phyloP scores from a whole-genome alignment of 2,329 filamentous ascomycete genomes.

The Aureobasidium musti region DNA sequence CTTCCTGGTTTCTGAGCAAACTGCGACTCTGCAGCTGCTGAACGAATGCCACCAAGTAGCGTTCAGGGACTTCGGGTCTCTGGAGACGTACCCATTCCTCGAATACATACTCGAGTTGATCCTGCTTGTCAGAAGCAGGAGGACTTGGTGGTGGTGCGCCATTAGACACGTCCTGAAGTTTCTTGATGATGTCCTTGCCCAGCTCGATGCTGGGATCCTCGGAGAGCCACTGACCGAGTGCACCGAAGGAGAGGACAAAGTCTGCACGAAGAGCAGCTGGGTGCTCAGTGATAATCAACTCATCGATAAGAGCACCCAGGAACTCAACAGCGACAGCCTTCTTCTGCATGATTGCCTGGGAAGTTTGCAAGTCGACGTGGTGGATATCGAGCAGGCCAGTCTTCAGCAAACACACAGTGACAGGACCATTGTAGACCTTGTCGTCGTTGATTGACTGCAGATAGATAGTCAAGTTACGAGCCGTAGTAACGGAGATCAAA shows the following conservation, averaged over 20 bases:
- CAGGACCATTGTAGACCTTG: conserved; percentile 63
- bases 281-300: conserved; percentile 74
- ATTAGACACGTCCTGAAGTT: conserved; percentile 59
- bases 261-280: conserved; percentile 80
- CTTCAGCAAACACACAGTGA: conserved; percentile 62
- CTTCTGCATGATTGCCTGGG: conserved; percentile 69
- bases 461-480: conserved; percentile 56
- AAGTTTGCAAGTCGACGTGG: conserved; percentile 63
- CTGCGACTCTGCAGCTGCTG: conserved; percentile 76
- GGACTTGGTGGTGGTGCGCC: conserved; percentile 55
- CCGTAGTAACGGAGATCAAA: conserved; percentile 59
- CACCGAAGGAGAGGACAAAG: conserved; percentile 79
- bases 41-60: conserved; percentile 72
- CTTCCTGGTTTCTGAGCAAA: conserved; percentile 72
- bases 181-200: conserved; percentile 71
- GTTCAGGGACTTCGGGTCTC: conserved; percentile 73
- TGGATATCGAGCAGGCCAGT: conserved; percentile 62
- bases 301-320: conserved; percentile 75
- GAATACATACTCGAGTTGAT: conserved; percentile 93
- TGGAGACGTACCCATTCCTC: conserved; percentile 90
- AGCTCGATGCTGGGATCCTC: conserved; percentile 68
- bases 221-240: conserved; percentile 76
- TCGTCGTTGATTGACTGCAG: conserved; percentile 57
- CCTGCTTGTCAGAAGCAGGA: conserved; percentile 61
- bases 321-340: conserved; percentile 75